Evolutionary conservation across 2,329 filamentous ascomycete genomes (phyloP), one percentile per base, ranked within the genome.

Genomic region (Trichophyton mentagrophytes): DNA sequence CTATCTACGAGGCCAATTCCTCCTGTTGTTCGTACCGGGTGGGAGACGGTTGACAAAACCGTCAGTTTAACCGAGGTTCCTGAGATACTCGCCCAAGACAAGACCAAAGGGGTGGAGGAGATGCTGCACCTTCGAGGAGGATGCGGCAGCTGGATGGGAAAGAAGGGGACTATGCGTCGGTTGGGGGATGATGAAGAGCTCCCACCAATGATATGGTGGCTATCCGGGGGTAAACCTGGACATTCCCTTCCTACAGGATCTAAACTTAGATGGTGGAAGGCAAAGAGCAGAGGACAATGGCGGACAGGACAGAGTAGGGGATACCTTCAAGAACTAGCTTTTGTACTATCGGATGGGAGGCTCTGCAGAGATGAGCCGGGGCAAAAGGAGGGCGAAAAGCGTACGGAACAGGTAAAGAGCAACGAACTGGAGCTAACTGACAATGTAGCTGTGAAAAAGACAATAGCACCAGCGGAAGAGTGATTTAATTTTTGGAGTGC

Each of bases 371-470:
- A 63, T 61, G 51, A 60, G 68, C 17, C 13, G 1, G 53, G 11
- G 27, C 6, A 30, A n/a, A 63, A 65, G 53, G 73, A 73, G 63
- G 3, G 30, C 11, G 25, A 40, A 40, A 20, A 36, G 15, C 4
- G n/a, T 7, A n/a, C 5, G 6, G 42, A 46, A 4, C n/a, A 20
- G 8, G n/a, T 3, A 40, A 33, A 57, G n/a, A 36, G 25, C 2
- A 8, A 38, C n/a, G 53, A n/a, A 30, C 27, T 30, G 27, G 27
- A 30, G 22, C 53, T 1, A 11, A 38, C 42, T 2, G 42, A 57
- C 15, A 22, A 36, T 22, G 7, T 51, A 22, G 2, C 27, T 36
- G 53, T 13, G 33, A 36, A 36, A 3, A 3, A 38, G 9, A 13
- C 33, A 38, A 38, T 13, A 13, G 33, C 33, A 38, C 9, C 33